phyloP scores from a whole-genome alignment of 1,284 basidiomycete species.

The Papiliotrema laurentii region DNA sequence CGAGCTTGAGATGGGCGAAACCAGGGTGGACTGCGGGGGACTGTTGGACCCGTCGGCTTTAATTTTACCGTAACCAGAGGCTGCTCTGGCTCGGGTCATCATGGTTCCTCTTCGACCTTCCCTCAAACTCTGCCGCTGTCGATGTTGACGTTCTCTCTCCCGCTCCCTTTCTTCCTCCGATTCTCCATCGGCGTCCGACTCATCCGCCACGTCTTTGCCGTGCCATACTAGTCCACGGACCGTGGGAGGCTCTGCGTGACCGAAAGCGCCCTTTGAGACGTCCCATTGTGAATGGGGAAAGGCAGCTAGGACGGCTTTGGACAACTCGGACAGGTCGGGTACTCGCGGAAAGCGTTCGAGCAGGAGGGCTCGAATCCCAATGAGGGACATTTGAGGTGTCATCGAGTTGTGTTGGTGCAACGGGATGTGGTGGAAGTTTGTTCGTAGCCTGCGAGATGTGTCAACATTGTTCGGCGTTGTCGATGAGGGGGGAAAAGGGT shows the following conservation, averaged over 20 bases:
- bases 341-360: slow-evolving; percentile 42
- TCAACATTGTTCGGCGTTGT: slow-evolving; percentile 4
- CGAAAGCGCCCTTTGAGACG: slow-evolving; percentile 19
- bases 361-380: slow-evolving; percentile 35
- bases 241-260: slow-evolving; percentile 29
- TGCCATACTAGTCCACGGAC: slow-evolving; percentile 43
- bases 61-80: neutral
- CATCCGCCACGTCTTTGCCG: slow-evolving; percentile 33
- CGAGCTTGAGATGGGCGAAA: slow-evolving; percentile 35
- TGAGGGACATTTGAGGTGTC: slow-evolving; percentile 37
- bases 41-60: slow-evolving; percentile 12
- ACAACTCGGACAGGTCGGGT: slow-evolving; percentile 33
- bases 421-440: slow-evolving; percentile 43
- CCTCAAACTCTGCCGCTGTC: neutral
- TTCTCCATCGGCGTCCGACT: slow-evolving; percentile 22
- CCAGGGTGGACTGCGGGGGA: slow-evolving; percentile 35
- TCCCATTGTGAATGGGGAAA: slow-evolving; percentile 42
- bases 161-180: slow-evolving; percentile 1
- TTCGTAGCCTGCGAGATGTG: slow-evolving; percentile 31
- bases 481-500: neutral
- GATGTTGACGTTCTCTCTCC: neutral
- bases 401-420: slow-evolving; percentile 27
- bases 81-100: slow-evolving; percentile 4
- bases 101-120: neutral
- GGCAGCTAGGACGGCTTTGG: slow-evolving; percentile 36